Evolutionary conservation across 1,284 basidiomycete genomes (phyloP).

Genomic region (Pyrrhoderma noxium): DNA sequence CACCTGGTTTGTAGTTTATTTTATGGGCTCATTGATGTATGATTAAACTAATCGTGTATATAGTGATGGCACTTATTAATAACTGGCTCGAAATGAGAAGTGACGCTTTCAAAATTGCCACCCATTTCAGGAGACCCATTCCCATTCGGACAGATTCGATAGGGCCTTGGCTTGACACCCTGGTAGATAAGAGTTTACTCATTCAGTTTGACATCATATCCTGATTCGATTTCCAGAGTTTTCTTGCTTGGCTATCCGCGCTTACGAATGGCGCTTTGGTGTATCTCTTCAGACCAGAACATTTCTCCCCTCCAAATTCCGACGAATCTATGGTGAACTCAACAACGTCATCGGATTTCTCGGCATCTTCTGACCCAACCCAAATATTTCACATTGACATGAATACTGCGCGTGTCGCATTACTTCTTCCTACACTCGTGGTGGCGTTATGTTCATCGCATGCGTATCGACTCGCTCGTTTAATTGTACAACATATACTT

Average conservation of each 20-base stretch:
- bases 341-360: constrained; percentile 18
- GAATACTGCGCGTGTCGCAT: constrained; percentile 32
- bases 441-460: constrained; percentile 76
- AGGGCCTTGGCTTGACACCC: constrained; percentile 88
- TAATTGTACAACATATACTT: constrained; percentile 60
- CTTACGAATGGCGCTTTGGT: constrained; percentile 83
- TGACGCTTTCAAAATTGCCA: constrained; percentile 92
- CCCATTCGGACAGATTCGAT: constrained; percentile 85
- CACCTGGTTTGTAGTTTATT: constrained; percentile 49
- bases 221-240: constrained; percentile 33
- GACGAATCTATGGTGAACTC: constrained; percentile 22
- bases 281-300: constrained; percentile 62
- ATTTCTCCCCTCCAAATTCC: neutral
- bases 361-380: constrained; percentile 23
- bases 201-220: neutral
- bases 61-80: constrained; percentile 72
- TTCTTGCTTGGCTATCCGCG: constrained; percentile 82
- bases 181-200: constrained; percentile 35
- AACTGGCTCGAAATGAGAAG: constrained; percentile 89
- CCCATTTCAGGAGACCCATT: constrained; percentile 79
- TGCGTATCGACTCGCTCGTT: constrained; percentile 64
- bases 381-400: constrained; percentile 25
- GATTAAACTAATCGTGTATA: neutral
- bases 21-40: neutral
- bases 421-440: constrained; percentile 62